Percentiles rank a stretch among this genome's conserved stretches.
Evolutionary conservation across 2,329 filamentous ascomycete genomes (phyloP).

Genomic region (Mycosphaerella sp.): DNA sequence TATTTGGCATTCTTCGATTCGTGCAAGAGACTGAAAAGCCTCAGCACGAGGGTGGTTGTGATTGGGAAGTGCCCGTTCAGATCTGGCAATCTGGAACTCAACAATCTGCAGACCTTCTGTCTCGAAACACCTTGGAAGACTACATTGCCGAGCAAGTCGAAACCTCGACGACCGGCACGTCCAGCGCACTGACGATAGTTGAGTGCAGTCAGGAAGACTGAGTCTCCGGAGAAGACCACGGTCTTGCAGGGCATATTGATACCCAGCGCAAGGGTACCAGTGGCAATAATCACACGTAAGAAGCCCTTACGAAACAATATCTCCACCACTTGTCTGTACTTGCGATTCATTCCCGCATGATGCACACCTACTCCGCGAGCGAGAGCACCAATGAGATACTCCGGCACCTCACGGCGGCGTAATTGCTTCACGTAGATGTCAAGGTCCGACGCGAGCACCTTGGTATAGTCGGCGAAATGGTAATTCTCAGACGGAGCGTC

Average conservation of each 20-base stretch:
- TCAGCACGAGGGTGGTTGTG: conserved; percentile 64
- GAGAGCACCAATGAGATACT: conserved; percentile 55
- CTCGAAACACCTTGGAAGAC: conserved; percentile 63
- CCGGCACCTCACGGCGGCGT: conserved; percentile 44
- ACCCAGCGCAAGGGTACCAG: conserved; percentile 67
- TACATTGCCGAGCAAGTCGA: conserved; percentile 73
- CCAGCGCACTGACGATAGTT: conserved; percentile 73
- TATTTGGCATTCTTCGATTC: conserved; percentile 59
- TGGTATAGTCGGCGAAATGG: conserved; percentile 59
- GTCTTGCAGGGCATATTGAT: conserved; percentile 84
- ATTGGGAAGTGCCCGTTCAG: conserved; percentile 72
- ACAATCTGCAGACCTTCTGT: conserved; percentile 58
- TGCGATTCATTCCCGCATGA: conserved; percentile 72
- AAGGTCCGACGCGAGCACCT: conserved; percentile 53
- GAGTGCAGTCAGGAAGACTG: conserved; percentile 63
- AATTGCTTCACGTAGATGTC: conserved; percentile 49
- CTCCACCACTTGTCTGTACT: conserved; percentile 67
- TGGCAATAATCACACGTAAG: conserved; percentile 64
- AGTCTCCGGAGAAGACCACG: conserved; percentile 69
- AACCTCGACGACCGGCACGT: conserved; percentile 71
- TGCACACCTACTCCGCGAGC: conserved; percentile 67
- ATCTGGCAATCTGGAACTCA: conserved; percentile 67
- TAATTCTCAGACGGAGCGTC: conserved; percentile 57
- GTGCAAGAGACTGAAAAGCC: conserved; percentile 60
- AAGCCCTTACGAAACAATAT: conserved; percentile 68